These are phyloP conservation scores for Fraxinus albicans DNA, from an alignment of 305 asterid genomes.

Conservation along the genomic window DNA sequence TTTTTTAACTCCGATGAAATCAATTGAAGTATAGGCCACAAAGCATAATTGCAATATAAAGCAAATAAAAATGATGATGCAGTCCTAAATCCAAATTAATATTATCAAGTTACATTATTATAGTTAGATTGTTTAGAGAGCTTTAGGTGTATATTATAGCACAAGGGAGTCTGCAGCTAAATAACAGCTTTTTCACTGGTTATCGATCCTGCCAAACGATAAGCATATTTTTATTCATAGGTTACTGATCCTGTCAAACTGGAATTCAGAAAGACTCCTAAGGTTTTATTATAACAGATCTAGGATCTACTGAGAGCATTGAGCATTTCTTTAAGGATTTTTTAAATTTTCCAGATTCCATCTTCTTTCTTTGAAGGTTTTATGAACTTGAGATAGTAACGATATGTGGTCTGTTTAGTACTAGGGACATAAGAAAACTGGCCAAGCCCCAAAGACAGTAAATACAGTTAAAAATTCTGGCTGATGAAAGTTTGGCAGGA, in stretches of 20 bases:
- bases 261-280: background rate
- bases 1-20: background rate
- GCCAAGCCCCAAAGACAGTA: background rate
- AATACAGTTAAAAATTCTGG: background rate
- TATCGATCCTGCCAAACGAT: background rate
- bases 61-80: background rate
- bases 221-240: background rate
- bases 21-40: background rate
- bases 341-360: background rate
- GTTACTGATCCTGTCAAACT: background rate
- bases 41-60: background rate
- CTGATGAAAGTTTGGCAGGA: background rate
- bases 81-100: background rate
- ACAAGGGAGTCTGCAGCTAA: background rate
- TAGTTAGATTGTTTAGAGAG: background rate
- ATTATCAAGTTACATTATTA: background rate
- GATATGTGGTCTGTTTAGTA: background rate
- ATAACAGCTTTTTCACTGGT: background rate
- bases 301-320: background rate
- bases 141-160: background rate
- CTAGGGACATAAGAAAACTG: background rate
- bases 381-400: background rate
- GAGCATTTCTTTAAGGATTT: background rate
- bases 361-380: background rate
- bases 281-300: background rate